Evolutionary conservation across 345 rosid genomes (phyloP).

Genomic region (Sonneratia alba): DNA sequence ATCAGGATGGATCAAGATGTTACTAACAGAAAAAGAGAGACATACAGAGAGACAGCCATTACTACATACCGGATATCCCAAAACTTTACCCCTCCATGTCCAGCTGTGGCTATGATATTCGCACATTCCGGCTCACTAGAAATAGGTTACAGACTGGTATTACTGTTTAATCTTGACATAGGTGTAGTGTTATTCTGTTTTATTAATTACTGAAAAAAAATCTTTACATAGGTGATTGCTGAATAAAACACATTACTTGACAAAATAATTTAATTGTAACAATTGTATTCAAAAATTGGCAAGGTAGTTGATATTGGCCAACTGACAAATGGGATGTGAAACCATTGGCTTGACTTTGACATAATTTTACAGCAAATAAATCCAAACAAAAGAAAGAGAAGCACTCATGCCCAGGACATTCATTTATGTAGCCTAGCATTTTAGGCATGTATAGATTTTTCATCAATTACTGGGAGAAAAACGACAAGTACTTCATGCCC

Average conservation of each 20-base stretch:
- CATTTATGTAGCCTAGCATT: neutral
- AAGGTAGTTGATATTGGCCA: neutral
- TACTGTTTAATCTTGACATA: neutral
- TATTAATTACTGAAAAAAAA: neutral
- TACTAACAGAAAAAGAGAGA: neutral
- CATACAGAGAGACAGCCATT: neutral
- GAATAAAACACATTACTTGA: neutral
- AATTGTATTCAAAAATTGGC: neutral
- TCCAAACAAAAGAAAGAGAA: neutral
- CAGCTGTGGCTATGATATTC: slow-evolving; percentile 71
- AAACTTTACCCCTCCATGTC: slow-evolving; percentile 78
- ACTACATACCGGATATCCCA: slow-evolving; percentile 74
- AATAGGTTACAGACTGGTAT: slow-evolving; percentile 1
- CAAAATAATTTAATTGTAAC: neutral
- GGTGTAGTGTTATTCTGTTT: too few species aligned
- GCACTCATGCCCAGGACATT: neutral
- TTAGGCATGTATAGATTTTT: neutral
- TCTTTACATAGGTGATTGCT: neutral
- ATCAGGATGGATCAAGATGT: neutral
- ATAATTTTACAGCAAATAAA: neutral
- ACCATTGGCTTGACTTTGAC: neutral
- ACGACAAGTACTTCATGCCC: neutral
- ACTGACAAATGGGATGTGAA: neutral
- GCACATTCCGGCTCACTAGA: slow-evolving; percentile 55
- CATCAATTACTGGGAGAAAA: neutral